A percentile compares a stretch with the other conserved stretches of the same genome.
phyloP scores from a whole-genome alignment of 1,284 basidiomycete species.

The Rhodotorula sp. region DNA sequence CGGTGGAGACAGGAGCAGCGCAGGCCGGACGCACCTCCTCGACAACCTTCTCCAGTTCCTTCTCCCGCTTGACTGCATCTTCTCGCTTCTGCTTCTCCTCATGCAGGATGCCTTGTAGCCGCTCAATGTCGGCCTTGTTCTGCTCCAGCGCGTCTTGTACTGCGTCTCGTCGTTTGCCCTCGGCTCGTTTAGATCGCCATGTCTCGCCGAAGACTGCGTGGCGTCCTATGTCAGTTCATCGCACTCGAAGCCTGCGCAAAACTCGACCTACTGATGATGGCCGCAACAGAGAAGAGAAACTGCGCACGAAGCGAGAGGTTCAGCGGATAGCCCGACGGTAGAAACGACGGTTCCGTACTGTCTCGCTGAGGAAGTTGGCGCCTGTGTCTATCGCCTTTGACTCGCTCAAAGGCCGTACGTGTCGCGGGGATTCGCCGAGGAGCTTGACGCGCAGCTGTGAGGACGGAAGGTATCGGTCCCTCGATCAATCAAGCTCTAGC shows the following conservation, averaged over 20 bases:
- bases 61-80: slow-evolving; percentile 4
- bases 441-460: slow-evolving; percentile 29
- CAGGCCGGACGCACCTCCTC: slow-evolving; percentile 36
- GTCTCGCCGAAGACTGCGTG: slow-evolving; percentile 35
- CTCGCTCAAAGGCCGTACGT: slow-evolving; percentile 38
- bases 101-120: slow-evolving; percentile 9
- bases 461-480: background rate
- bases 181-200: slow-evolving; percentile 23
- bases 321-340: background rate
- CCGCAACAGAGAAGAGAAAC: slow-evolving; percentile 26
- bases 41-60: slow-evolving; percentile 30
- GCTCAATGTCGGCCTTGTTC: slow-evolving; percentile 20
- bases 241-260: too few species aligned
- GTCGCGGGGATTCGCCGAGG: slow-evolving; percentile 34
- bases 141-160: slow-evolving; percentile 26
- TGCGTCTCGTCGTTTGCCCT: slow-evolving; percentile 25
- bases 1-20: too few species aligned
- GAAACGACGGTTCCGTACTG: slow-evolving; percentile 5
- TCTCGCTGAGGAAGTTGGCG: slow-evolving; percentile 38
- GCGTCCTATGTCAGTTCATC: fast-evolving
- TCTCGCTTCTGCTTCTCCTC: slow-evolving; percentile 5
- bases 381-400: slow-evolving; percentile 37
- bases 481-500: too few species aligned
- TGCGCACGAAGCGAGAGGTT: background rate
- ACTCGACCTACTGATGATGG: slow-evolving; percentile 19